Base-by-base conservation (phyloP, 352 stramenopile genomes). In the Phytophthora palmivora region DNA sequence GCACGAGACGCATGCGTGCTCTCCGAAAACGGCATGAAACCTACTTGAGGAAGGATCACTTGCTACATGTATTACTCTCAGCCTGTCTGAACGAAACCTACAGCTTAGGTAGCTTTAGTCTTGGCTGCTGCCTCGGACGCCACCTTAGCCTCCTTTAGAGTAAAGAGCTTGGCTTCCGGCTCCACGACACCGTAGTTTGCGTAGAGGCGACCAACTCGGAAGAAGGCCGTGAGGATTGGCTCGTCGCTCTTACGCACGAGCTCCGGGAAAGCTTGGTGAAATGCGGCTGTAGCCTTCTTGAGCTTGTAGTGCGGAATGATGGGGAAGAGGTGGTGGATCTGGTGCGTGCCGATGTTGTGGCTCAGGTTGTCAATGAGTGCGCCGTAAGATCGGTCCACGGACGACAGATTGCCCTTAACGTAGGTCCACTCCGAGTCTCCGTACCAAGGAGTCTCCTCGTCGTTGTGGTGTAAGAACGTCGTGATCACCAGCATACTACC, bases 281-380 rank as follows among this genome's bases (percentile, higher is more conserved):
- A 92, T 48, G 87, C 74, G 12, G 48, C 63, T 12, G 83, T 90
- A 3, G 86, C 86, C 26, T 73, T 65, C 12, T 82, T 70, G 49
- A 94, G 74, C 55, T 92, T 92, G 78, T 94, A 94, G 76, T 92
- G 84, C 58, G 86, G 86, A 46, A 94, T 94, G 68, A 92, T 94
- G 42, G 86, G 82, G 74, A 94, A 94, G 28, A 94, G 70, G 78
- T 94, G 86, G 72, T 94, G 86, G 51, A 92, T 74, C 71, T 92
- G 83, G 74, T 94, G 86, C 67, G 84, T 92, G 63, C 85, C 85
- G 54, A 94, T 94, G 82, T 94, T 88, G 78, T 94, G 83, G 78
- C 80, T 91, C 60, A 92, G 22, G 74, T 94, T 88, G 71, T 94
- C 82, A 39, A 94, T 83, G 49, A 94, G 48, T 56, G 70, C 69